A percentile compares a stretch with the other conserved stretches of the same genome.
These are phyloP conservation scores for Melanomma pulvis-pyrius DNA, from an alignment of 495 filamentous ascomycete genomes.

Conservation along the genomic window DNA sequence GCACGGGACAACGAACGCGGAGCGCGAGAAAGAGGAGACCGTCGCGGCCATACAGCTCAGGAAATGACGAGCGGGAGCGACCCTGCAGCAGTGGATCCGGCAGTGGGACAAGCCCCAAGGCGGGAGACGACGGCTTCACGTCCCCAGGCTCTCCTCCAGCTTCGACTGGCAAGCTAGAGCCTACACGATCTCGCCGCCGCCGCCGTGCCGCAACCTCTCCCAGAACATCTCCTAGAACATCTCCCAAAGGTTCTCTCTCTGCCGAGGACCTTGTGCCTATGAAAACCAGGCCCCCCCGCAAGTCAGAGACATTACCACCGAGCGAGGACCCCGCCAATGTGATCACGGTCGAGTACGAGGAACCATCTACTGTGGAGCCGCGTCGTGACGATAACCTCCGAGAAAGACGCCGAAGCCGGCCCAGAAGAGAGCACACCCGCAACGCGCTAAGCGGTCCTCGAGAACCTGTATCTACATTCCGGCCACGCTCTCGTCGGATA, in stretches of 20 bases:
- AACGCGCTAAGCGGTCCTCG: slow-evolving; percentile 9
- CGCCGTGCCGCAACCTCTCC: slow-evolving; percentile 8
- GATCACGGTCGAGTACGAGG: slow-evolving; percentile 10
- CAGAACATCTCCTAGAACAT: background rate
- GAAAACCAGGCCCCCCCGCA: slow-evolving; percentile 8
- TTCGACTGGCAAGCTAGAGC: slow-evolving; percentile 14
- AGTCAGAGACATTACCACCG: slow-evolving; percentile 12
- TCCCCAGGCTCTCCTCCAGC: slow-evolving; percentile 17
- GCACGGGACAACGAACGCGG: slow-evolving; percentile 16
- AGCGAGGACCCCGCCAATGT: slow-evolving; percentile 9
- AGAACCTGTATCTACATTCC: slow-evolving; percentile 15
- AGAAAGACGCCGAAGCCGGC: slow-evolving; percentile 25
- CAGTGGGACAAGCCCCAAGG: slow-evolving; percentile 18
- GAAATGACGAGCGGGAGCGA: slow-evolving; percentile 31
- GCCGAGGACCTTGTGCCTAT: slow-evolving; percentile 23
- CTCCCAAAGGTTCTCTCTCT: slow-evolving; percentile 26
- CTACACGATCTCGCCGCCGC: slow-evolving; percentile 15
- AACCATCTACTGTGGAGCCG: background rate
- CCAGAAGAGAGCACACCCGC: slow-evolving; percentile 12
- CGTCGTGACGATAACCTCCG: slow-evolving; percentile 6
- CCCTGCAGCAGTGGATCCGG: slow-evolving; percentile 34
- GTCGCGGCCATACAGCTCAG: slow-evolving; percentile 30
- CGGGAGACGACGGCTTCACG: slow-evolving; percentile 5
- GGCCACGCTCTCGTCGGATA: slow-evolving; percentile 14
- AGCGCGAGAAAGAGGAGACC: slow-evolving; percentile 16